phyloP scores from a whole-genome alignment of 108 stramenopile species.

The Parmales sp. region DNA sequence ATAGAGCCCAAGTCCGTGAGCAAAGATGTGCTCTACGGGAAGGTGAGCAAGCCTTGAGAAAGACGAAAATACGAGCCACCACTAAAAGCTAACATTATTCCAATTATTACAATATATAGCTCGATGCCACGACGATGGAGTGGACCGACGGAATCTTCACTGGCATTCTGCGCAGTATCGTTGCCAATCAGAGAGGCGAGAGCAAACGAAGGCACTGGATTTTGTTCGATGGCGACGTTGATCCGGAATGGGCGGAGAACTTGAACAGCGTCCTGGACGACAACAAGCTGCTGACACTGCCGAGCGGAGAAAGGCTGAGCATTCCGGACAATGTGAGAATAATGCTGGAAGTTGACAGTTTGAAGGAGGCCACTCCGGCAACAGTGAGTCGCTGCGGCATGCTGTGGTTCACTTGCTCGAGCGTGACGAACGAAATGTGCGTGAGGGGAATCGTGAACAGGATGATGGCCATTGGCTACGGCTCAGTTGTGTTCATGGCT shows the following conservation, averaged over 20 bases:
- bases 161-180: conserved; percentile 56
- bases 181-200: conserved; percentile 89
- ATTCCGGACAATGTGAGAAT: conserved; percentile 80
- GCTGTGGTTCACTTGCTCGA: conserved; percentile 92
- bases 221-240: conserved; percentile 94
- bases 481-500: conserved; percentile 62
- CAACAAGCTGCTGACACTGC: conserved; percentile 90
- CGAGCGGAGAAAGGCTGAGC: conserved; percentile 81
- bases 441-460: conserved; percentile 55
- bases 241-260: conserved; percentile 81
- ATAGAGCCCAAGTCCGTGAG: conserved; percentile 93
- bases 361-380: conserved; percentile 89
- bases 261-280: conserved; percentile 83
- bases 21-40: conserved; percentile 86
- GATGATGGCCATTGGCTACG: conserved; percentile 37
- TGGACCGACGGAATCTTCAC: conserved; percentile 99
- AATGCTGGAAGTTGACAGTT: conserved; percentile 88
- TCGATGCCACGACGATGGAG: conserved; percentile 95
- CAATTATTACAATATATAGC: too few relatives aligned
- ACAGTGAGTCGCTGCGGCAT: conserved; percentile 97
- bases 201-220: conserved; percentile 83
- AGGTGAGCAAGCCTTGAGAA: too few relatives aligned
- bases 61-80: too few relatives aligned
- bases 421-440: conserved; percentile 70
- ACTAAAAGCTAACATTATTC: too few relatives aligned